Base-by-base conservation (phyloP, 495 filamentous ascomycete species). In the Xylaria longipes region DNA sequence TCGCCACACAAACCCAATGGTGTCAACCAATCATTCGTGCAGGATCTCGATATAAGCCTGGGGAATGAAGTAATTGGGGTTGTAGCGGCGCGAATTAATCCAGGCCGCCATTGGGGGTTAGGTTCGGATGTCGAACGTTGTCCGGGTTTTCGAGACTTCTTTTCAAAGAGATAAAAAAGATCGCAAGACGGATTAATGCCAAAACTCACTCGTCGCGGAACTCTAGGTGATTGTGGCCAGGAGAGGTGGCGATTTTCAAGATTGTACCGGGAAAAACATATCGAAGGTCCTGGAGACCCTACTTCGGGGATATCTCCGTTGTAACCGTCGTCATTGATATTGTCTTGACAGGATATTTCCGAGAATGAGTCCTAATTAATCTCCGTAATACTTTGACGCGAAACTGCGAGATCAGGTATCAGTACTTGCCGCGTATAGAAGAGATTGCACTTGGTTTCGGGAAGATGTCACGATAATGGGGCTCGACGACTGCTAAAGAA, bases 331-430 rank as follows among this genome's bases (percentile, higher is more conserved):
- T 43, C 61, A 31, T 41, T 5, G 27, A 37, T 15, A 33, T 56
- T 20, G 11, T 71, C 35, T 15, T 41, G 35, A 6, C n/a, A 35
- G 39, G 43, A 65, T 22, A 15, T 7, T 11, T 65, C 52, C 31
- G 62, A 35, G 14, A 66, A 58, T 27, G 6, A 72, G 35, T 66
- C 75, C 77, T 75, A 78, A n/a, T 72, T 74, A 37, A 78, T 73
- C 43, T 78, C 77, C 33, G 77, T 78, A 15, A 78, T 78, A 43
- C 77, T 78, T 39, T 75, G 75, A 33, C 77, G 75, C 46, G 77
- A 78, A 43, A 78, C 68, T 70, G 7, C 1, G 25, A 70, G 25
- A 29, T 43, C 7, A 63, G 8, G 7, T 37, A 33, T 70, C 27
- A 70, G 68, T 35, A 22, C 7, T 56, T 70, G 6, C 20, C 7